Base-by-base conservation (phyloP, 495 filamentous ascomycete species). In the Annulohypoxylon moriforme region DNA sequence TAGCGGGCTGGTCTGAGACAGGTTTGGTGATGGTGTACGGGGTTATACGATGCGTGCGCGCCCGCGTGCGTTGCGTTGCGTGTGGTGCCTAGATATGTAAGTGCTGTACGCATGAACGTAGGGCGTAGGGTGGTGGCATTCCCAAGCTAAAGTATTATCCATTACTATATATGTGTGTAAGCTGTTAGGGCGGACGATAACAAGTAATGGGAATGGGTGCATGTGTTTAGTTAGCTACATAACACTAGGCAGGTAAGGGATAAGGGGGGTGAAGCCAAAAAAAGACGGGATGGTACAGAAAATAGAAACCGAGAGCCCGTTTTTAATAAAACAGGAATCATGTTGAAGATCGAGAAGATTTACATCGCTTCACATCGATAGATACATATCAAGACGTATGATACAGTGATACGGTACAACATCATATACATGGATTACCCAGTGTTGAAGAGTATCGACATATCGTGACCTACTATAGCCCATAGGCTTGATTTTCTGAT, bases 1-100 rank as follows among this genome's bases (percentile, higher is more conserved):
- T 71, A 65, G 61, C 52, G 25, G 44, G 52, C 16, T 18, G 60
- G 53, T 69, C 60, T 58, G 25, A 68, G 58, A 62, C 50, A 40
- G 49, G 52, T 22, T 60, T 33, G 47, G 20, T 18, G 40, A 44
- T 44, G 40, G 40, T 44, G 40, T 44, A 44, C 8, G 40, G 40
- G 40, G 16, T 5, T 52, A 42, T 53, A 40, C 36, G 18, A 25
- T 40, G 27, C 20, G 33, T 57, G 25, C 14, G 38, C n/a, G 40
- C 14, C 27, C 36, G 38, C 4, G 34, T 29, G 47, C 2, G 4
- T 20, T n/a, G n/a, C n/a, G n/a, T n/a, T n/a, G n/a, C n/a, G n/a
- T n/a, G n/a, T n/a, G n/a, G 33, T 38, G 25, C 25, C 49, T 52
- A 31, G 25, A 10, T 24, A 42, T 42, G 38, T 42, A 16, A 10